Evolutionary conservation across 768 basidiomycete genomes (phyloP).

Genomic region (Mycena haematopus): DNA sequence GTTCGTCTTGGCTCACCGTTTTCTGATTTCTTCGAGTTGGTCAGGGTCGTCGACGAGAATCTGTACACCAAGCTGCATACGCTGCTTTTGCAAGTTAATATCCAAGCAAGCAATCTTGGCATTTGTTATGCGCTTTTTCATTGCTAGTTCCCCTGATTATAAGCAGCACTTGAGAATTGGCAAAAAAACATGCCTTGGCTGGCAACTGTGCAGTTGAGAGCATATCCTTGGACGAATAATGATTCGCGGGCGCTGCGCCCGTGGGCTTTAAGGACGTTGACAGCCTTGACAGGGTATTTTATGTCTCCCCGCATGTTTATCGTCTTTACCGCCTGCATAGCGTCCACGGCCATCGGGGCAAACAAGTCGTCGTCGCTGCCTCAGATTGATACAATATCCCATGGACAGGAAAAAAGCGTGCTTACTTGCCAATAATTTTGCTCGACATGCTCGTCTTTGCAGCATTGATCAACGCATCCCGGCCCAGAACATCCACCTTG

Average conservation of each 20-base stretch:
- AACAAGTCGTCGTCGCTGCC: conserved; percentile 95
- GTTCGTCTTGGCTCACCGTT: conserved; percentile 60
- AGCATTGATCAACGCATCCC: conserved; percentile 91
- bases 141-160: conserved; percentile 59
- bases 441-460: conserved; percentile 99
- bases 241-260: conserved; percentile 96
- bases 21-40: conserved; percentile 95
- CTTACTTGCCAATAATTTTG: conserved; percentile 96
- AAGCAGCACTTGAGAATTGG: background rate
- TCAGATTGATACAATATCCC: conserved; percentile 1
- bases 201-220: conserved; percentile 97
- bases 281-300: conserved; percentile 99
- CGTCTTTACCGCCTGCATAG: conserved; percentile 96
- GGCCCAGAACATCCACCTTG: conserved; percentile 90
- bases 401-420: background rate
- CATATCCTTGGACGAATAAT: conserved; percentile 93
- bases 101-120: conserved; percentile 99
- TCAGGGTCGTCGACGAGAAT: conserved; percentile 97
- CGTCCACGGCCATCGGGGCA: conserved; percentile 98
- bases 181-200: conserved; percentile 79
- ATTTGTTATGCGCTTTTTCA: conserved; percentile 92
- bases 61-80: conserved; percentile 98
- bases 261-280: conserved; percentile 97
- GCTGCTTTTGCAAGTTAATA: conserved; percentile 94
- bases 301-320: conserved; percentile 93